These are phyloP conservation scores for Turritis glabra DNA, from an alignment of 345 rosid species.

Conservation along the genomic window DNA sequence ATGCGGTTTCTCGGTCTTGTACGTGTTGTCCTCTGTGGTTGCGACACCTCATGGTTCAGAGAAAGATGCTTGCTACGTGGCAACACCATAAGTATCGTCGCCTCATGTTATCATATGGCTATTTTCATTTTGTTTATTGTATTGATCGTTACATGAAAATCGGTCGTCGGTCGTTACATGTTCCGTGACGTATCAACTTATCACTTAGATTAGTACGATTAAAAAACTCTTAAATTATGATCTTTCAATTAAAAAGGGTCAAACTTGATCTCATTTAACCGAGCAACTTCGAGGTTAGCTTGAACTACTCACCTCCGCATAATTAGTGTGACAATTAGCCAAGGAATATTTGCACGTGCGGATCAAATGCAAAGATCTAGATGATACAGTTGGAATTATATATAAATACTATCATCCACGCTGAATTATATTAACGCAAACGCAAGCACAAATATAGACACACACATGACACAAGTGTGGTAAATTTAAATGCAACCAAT, in stretches of 20 bases:
- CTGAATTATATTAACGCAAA: not conserved
- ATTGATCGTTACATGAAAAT: not conserved
- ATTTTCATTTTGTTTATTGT: conserved; percentile 12
- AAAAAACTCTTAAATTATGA: not conserved
- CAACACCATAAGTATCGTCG: not conserved
- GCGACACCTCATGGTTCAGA: conserved; percentile 27
- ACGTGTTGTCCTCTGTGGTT: conserved; percentile 29
- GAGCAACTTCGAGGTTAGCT: conserved; percentile 10
- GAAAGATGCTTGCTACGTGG: conserved; percentile 31
- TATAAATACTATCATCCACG: not conserved
- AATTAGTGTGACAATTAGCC: conserved; percentile 10
- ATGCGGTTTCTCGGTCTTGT: conserved; percentile 29
- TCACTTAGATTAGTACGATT: not conserved
- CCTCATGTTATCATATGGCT: conserved; percentile 31
- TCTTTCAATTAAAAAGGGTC: not conserved
- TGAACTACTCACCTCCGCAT: not conserved
- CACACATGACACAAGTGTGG: not conserved
- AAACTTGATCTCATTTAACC: not conserved
- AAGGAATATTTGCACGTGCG: not conserved
- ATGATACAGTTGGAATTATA: not conserved
- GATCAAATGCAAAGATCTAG: not conserved
- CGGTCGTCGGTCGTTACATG: conserved; percentile 5
- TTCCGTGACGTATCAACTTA: conserved; percentile 13
- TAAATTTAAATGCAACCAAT: not conserved
- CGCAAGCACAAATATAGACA: not conserved